Evolutionary conservation across 2,329 filamentous ascomycete species (phyloP), one percentile per base, ranked within the genome.

Genomic region (Diplodia sapinea): DNA sequence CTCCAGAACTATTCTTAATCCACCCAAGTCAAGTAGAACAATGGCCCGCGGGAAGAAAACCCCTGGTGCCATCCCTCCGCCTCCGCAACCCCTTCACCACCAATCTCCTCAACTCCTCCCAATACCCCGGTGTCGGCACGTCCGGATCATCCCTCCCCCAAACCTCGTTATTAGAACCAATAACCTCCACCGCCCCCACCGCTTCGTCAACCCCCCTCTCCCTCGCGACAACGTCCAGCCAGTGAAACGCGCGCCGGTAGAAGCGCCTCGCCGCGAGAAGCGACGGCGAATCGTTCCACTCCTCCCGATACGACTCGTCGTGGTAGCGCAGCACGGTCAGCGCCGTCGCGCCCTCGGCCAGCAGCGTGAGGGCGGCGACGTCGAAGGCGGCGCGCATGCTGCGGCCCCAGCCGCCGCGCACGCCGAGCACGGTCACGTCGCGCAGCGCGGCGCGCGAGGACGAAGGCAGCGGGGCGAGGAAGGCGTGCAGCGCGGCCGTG

Each of bases 191-290:
- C 40, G 29, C 26, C 11, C n/a, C 36, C 8, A 20, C 17, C 17
- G 57, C 57, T 26, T 33, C 57, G 13, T 31, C 26, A 3, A 61
- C 15, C 15, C 74, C 73, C 55, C 72, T 76, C 3, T 71, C 71
- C 12, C 61, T 56, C 2, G 72, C 76, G 11, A 78, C 70, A 0
- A 74, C 74, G 52, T 80, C 78, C 8, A 80, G 69, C 77, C 76
- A 79, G 4, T 74, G 72, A 36, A 78, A 77, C 0, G 73, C 76
- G 54, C 79, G 74, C 9, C 77, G 78, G 57, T 78, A 80, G 38
- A 79, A 61, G 29, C 74, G 72, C 11, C 71, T 72, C 1, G 77
- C 77, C 5, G 69, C 13, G 0, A 26, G 23, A 26, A 26, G 23
- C 23, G 2, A 2, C 23, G 23, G 23, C 23, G 2, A 2, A 26